Conservation (phyloP, 73 alveolate genomes). For the Paramecium caudatum region DNA sequence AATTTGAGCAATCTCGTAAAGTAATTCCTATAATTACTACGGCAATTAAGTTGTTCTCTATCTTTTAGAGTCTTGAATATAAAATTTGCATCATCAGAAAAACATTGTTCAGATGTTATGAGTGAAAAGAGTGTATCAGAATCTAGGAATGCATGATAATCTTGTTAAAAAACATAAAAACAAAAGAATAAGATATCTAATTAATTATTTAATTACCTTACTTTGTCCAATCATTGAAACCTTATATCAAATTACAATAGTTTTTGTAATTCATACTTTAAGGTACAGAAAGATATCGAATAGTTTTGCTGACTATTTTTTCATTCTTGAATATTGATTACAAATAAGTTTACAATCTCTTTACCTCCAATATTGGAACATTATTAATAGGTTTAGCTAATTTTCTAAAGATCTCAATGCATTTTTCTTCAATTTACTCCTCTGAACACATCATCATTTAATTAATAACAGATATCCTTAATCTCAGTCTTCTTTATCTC, state of each 20-base stretch:
- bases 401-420: slow-evolving; percentile 18
- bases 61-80: not conserved
- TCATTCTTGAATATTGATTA: not conserved
- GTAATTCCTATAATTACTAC: not conserved
- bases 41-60: not conserved
- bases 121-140: not conserved
- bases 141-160: not conserved
- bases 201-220: not conserved
- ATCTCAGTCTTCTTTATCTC: slow-evolving; percentile 12
- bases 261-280: slow-evolving; percentile 7
- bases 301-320: not conserved
- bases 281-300: slow-evolving; percentile 9
- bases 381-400: not conserved
- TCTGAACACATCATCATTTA: slow-evolving; percentile 45
- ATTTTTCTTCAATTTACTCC: slow-evolving; percentile 29
- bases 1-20: not conserved
- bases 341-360: not conserved
- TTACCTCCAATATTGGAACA: not conserved
- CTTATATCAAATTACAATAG: not conserved
- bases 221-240: slow-evolving; percentile 9
- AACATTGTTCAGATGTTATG: slow-evolving; percentile 1
- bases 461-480: slow-evolving; percentile 29
- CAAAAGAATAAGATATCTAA: not conserved
- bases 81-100: slow-evolving; percentile 28
- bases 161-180: not conserved